phyloP scores from a whole-genome alignment of 192 early-diverging fungal species.

The Chytriomyces confervae region DNA sequence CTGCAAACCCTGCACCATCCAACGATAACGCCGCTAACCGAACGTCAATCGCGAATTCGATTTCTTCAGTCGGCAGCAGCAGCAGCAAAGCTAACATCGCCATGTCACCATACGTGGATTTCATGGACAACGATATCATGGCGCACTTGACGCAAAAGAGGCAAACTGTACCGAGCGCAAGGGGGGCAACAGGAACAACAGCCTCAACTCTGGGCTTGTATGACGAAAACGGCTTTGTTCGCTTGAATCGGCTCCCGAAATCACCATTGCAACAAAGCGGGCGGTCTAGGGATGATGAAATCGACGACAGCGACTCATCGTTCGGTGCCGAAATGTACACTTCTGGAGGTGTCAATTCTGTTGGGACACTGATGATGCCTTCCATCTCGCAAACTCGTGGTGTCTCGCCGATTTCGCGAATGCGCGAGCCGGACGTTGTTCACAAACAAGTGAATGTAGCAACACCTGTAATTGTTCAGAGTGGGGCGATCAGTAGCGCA shows the following conservation, averaged over 20 bases:
- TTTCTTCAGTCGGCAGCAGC: neutral
- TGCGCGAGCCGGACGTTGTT: neutral
- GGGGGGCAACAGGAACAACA: slow-evolving; percentile 6
- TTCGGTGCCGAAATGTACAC: neutral
- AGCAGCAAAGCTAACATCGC: neutral
- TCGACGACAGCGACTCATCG: slow-evolving; percentile 8
- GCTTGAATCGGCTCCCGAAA: neutral
- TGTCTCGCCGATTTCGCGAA: slow-evolving; percentile 1
- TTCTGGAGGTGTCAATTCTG: neutral
- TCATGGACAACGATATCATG: neutral
- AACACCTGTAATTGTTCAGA: too few relatives aligned
- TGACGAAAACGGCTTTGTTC: slow-evolving; percentile 5
- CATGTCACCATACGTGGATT: neutral
- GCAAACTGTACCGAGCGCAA: neutral
- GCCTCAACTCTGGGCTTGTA: slow-evolving; percentile 13
- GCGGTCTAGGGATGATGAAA: neutral
- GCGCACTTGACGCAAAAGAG: slow-evolving; percentile 9
- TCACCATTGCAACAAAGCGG: neutral
- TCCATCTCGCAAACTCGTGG: neutral
- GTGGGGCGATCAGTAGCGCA: too few relatives aligned
- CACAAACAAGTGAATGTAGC: neutral
- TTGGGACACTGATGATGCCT: neutral
- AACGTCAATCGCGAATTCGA: too few relatives aligned
- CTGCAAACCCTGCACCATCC: too few relatives aligned
- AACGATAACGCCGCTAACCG: too few relatives aligned